Evolutionary conservation across 345 rosid genomes (phyloP), one percentile per base, ranked within the genome.

Genomic region (Firmiana major): DNA sequence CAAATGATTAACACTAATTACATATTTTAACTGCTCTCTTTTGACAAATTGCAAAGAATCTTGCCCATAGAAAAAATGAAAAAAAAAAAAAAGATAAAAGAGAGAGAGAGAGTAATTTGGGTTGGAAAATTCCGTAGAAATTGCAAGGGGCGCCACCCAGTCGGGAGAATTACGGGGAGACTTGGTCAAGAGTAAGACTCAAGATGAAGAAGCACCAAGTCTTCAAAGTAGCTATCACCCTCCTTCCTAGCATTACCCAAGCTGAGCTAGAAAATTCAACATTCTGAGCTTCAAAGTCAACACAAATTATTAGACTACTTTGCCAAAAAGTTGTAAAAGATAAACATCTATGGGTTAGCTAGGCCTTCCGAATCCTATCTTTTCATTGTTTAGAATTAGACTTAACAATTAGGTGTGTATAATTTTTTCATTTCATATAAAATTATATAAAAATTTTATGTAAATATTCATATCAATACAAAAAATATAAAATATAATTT

Each of bases 201-300:
- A 57, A 77, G 26, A 42, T 0, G 26, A 19, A 48, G 60, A 59
- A 49, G 34, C 24, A 11, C 36, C 63, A 54, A 59, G 63, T 24
- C 63, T 43, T 9, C 0, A 54, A 71, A 26, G 76, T 34, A 72
- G 73, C 45, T 40, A 5, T 10, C 51, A 53, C 21, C 21, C n/a
- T 45, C 3, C 1, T 46, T 6, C 34, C 34, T 0, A 16, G 7
- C 21, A 40, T 0, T 36, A 4, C 40, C 40, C 62, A 8, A 22
- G 0, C 2, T 3, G 4, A n/a, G 11, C 12, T 49, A 40, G 78
- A 40, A 45, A 63, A 28, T 49, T 19, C 1, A 46, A 70, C 59
- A 74, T 69, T 74, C 78, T 43, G 6, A 36, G 6, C 1, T 46
- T 68, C 24, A 54, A 82, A 80, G 85, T 85, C 82, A 85, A 85